Base-by-base conservation (phyloP, 352 stramenopile species). In the Phytopythium aichiense region DNA sequence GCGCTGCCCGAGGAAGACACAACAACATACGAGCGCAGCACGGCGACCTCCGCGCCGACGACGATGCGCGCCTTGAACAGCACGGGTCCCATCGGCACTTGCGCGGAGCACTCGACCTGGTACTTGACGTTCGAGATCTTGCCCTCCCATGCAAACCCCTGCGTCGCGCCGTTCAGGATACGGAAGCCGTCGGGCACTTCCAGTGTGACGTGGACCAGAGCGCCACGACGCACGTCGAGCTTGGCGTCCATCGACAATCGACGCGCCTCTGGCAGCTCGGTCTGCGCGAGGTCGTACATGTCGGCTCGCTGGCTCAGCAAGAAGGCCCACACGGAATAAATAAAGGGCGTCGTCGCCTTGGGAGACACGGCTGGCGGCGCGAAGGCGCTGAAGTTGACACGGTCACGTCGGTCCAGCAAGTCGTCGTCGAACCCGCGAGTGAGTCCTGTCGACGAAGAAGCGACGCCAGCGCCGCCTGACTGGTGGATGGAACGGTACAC, bases 321-420 rank as follows among this genome's bases (percentile, higher is more conserved):
- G 58, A 93, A 93, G 9, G 81, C 81, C 81, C 82, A 93, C 4
- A 93, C 71, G 0, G 80, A 75, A 61, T 89, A 93, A 31, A 73
- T 64, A 68, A 93, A 91, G 13, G 78, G 72, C 43, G 83, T 84
- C n/a, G 64, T 68, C 25, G 77, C 83, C 12, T 16, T 31, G n/a
- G 77, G 75, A 22, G 63, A 75, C 1, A 94, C 76, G 31, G 70
- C 77, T 1, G 81, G 76, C 13, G 85, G 83, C 1, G 83, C 82
- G 63, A 88, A 94, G 18, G 83, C 78, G 59, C 74, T 87, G 38
- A 94, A 94, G 56, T 91, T 84, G 4, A 94, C 85, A 11, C 84
- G 83, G 62, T 94, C 85, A 13, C 81, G 76, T 23, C 61, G 58
- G 49, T 67, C 60, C 48, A 71, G 56, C 11, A 42, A 28, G 30